Evolutionary conservation across 768 basidiomycete genomes (phyloP), one percentile per base, ranked within the genome.

Genomic region (Kwoniella pini): DNA sequence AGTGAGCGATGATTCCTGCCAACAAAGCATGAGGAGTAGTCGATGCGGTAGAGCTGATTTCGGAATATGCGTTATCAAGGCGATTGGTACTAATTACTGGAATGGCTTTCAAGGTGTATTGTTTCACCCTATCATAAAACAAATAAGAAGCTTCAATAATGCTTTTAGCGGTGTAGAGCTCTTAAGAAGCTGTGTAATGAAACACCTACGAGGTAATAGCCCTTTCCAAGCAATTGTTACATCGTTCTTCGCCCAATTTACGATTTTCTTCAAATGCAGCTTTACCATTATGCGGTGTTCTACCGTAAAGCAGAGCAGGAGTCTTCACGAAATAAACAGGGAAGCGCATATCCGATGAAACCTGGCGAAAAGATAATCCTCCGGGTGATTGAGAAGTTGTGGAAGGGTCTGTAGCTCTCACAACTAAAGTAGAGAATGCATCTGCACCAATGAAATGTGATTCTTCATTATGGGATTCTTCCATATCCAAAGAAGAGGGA

Each of bases 321-420:
- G 49, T 65, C 33, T 48, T 42, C 1, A 65, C 44, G 28, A 65
- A 65, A 49, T 53, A 65, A 10, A 53, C 60, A 10, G 64, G 64
- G 9, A 39, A 42, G 36, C 54, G 59, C 11, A 49, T 46, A 45
- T 65, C 54, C 15, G 21, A 24, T 19, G 64, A 57, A 15, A 65
- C 64, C 28, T 65, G 64, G 2, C 64, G 59, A 44, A 52, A 65
- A 10, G 42, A 36, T 10, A 65, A 21, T 5, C 43, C 55, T 24
- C 38, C 51, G 33, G 48, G 46, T 13, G 60, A 24, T 13, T 22
- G 27, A 2, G 54, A 52, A 10, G 54, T 54, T 1, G 55, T 38
- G 15, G 36, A 44, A 30, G 30, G 43, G 12, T 46, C 57, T 4
- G 56, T 48, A 15, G 50, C 64, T 38, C 44, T 39, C 1, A 65